Base-by-base conservation (phyloP, 2,329 filamentous ascomycete genomes). In the Harringtonia aguacate region DNA sequence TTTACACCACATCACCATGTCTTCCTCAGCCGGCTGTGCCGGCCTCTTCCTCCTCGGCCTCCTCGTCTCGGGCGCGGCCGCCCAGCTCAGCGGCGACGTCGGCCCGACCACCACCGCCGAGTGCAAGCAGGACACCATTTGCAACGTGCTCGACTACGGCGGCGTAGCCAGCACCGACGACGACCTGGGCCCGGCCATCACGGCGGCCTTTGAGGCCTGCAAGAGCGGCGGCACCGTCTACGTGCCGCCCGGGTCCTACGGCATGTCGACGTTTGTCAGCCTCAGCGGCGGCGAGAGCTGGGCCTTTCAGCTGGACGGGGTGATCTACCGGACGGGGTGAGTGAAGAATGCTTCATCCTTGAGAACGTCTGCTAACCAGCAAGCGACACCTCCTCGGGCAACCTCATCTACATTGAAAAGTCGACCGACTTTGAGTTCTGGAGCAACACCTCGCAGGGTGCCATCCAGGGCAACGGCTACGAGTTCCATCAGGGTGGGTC, bases 131-230 rank as follows among this genome's bases (percentile, higher is more conserved):
- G 60, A 57, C 35, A 61, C 61, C n/a, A 62, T 65, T 12, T 76
- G 72, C 58, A 70, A 69, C 51, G 69, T 76, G 30, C 60, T 70
- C 41, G 57, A 68, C 47, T 75, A 75, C 50, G 72, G 72, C 13
- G 72, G 62, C 9, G 63, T 61, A 24, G 70, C 72, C 2, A 68
- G 70, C 53, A 67, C 68, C 46, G 59, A 61, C n/a, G 70, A 69
- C 5, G 72, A 77, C 50, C 55, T 77, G 21, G 68, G 70, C 0
- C 58, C 66, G 3, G 61, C 72, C 10, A 59, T 77, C 14, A 57
- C 58, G 8, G 59, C 61, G 17, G 73, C 73, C 4, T 75, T 67
- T 51, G 62, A 57, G 3, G 73, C 62, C 17, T 77, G 73, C 61
- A 68, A 68, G 46, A 52, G 57, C 10, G 70, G 72, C 8, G 72